phyloP scores from a whole-genome alignment of 2,329 filamentous ascomycete species.

The Aureobasidium pullulans region DNA sequence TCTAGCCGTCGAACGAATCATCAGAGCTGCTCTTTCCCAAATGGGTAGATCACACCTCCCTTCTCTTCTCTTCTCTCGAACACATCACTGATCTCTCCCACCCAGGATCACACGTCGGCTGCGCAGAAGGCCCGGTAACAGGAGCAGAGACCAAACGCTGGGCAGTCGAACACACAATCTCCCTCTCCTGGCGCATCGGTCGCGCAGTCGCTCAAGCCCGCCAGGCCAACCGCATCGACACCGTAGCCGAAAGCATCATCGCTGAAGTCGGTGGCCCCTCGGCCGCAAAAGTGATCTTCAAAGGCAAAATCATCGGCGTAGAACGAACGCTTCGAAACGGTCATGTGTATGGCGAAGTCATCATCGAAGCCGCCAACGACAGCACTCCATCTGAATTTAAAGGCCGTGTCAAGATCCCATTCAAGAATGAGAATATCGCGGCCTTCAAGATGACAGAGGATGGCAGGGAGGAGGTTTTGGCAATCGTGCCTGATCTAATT shows the following conservation, averaged over 20 bases:
- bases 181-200: slow-evolving; percentile 32
- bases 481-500: slow-evolving; percentile 52
- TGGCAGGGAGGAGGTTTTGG: slow-evolving; percentile 32
- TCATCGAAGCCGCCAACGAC: slow-evolving; percentile 29
- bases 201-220: slow-evolving; percentile 29
- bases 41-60: slow-evolving; percentile 21
- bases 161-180: slow-evolving; percentile 33
- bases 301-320: slow-evolving; percentile 40
- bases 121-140: slow-evolving; percentile 31
- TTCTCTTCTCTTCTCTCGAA: not conserved
- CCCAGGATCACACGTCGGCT: slow-evolving; percentile 24
- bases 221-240: slow-evolving; percentile 30
- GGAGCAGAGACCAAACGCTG: slow-evolving; percentile 31
- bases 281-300: slow-evolving; percentile 35
- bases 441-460: slow-evolving; percentile 18
- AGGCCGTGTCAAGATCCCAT: slow-evolving; percentile 19
- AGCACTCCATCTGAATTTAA: slow-evolving; percentile 17
- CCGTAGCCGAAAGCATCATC: slow-evolving; percentile 33
- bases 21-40: slow-evolving; percentile 29
- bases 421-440: slow-evolving; percentile 26
- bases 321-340: slow-evolving; percentile 35
- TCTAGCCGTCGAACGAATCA: slow-evolving; percentile 32
- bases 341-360: slow-evolving; percentile 36
- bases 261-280: slow-evolving; percentile 33
- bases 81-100: not conserved